Conservation (phyloP, 2,329 filamentous ascomycete genomes). For the Mycocentrospora acerina region DNA sequence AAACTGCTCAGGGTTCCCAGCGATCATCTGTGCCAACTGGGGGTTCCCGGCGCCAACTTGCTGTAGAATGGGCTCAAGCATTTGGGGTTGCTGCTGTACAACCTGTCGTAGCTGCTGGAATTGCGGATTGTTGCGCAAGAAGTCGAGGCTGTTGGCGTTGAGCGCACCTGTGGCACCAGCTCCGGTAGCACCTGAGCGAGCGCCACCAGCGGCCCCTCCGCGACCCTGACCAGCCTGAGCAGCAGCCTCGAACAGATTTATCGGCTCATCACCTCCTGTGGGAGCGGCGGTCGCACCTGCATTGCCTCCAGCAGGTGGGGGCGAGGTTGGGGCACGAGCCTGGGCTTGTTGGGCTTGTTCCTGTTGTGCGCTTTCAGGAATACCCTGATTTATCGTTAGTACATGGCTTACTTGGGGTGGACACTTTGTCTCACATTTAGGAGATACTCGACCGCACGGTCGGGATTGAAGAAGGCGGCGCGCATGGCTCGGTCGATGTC, state of each 20-base stretch:
- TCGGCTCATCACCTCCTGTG: conserved; percentile 61
- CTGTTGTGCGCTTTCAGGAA: conserved; percentile 79
- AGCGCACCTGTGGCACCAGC: conserved; percentile 53
- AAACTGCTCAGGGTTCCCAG: conserved; percentile 90
- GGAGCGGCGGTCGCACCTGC: conserved; percentile 32
- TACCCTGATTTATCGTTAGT: conserved; percentile 63
- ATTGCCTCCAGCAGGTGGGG: conserved; percentile 52
- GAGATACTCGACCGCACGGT: conserved; percentile 95
- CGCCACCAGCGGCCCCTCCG: conserved; percentile 45
- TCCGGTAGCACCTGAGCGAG: conserved; percentile 51
- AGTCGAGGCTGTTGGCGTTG: conserved; percentile 80
- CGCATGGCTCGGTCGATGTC: conserved; percentile 94
- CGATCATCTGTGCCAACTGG: conserved; percentile 88
- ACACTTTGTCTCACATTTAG: conserved; percentile 65
- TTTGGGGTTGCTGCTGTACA: conserved; percentile 95
- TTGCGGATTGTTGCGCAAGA: conserved; percentile 90
- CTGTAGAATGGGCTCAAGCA: conserved; percentile 97
- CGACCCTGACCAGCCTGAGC: conserved; percentile 67
- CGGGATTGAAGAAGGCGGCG: conserved; percentile 94
- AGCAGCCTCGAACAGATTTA: conserved; percentile 92
- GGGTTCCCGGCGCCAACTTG: conserved; percentile 95
- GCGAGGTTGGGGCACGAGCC: conserved; percentile 44
- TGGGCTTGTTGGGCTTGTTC: conserved; percentile 56
- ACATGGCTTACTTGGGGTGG: conserved; percentile 3
- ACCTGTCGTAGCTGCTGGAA: conserved; percentile 98